Evolutionary conservation across 2,329 filamentous ascomycete species (phyloP).

Genomic region (Cercospora sp.): DNA sequence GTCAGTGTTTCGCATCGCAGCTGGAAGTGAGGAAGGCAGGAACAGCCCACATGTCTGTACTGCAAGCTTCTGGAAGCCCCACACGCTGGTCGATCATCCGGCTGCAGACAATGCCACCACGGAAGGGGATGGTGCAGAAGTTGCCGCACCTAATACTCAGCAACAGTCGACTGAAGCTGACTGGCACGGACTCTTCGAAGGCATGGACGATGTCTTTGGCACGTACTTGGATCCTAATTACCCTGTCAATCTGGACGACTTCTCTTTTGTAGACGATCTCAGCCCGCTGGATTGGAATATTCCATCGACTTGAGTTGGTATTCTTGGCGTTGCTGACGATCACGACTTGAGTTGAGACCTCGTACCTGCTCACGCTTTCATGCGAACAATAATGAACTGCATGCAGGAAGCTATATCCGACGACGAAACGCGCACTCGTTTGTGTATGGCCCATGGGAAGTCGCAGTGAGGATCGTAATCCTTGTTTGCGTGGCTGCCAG

Average conservation of each 20-base stretch:
- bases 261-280: conserved; percentile 37
- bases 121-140: conserved; percentile 7
- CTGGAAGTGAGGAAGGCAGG: conserved; percentile 14
- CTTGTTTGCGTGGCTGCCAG: conserved; percentile 13
- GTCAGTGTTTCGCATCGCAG: conserved; percentile 32
- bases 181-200: conserved; percentile 34
- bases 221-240: conserved; percentile 40
- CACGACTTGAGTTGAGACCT: neutral
- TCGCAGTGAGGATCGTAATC: neutral
- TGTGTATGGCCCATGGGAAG: neutral
- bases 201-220: conserved; percentile 40
- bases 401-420: neutral
- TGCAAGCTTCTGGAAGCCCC: conserved; percentile 25
- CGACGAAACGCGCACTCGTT: neutral
- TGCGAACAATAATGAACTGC: neutral
- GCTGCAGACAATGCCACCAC: conserved; percentile 9
- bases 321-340: neutral
- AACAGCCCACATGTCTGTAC: conserved; percentile 27
- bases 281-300: conserved; percentile 30
- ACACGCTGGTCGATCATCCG: conserved; percentile 26
- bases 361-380: neutral
- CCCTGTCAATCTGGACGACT: conserved; percentile 39
- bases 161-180: conserved; percentile 16
- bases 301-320: conserved; percentile 15
- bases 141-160: neutral